These are phyloP conservation scores for Suhomyces sp. DNA, from an alignment of 805 yeast species.

Conservation along the genomic window DNA sequence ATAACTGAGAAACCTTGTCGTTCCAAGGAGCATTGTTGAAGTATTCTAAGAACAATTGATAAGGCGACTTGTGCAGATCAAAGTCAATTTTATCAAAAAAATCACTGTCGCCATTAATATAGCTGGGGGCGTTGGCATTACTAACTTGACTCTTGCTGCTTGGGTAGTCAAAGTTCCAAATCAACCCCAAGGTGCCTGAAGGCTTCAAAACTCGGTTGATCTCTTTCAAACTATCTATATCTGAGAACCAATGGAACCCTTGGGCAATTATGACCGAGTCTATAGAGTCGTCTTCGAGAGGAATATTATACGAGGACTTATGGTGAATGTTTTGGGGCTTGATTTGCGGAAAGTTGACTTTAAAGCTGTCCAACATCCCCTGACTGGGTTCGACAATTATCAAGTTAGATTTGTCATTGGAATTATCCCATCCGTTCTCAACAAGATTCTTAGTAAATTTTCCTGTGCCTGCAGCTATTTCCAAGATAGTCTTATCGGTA, in stretches of 20 bases:
- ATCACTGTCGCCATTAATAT: slow-evolving; percentile 5
- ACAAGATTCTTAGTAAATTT: slow-evolving; percentile 51
- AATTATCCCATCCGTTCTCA: slow-evolving; percentile 31
- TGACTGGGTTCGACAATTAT: slow-evolving; percentile 52
- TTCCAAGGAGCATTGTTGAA: slow-evolving; percentile 36
- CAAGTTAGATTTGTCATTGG: slow-evolving; percentile 18
- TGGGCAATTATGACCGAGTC: slow-evolving; percentile 57
- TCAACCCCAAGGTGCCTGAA: slow-evolving; percentile 48
- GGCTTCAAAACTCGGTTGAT: slow-evolving; percentile 48
- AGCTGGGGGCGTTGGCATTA: not conserved
- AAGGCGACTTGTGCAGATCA: slow-evolving; percentile 1
- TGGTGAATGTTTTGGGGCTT: slow-evolving; percentile 15
- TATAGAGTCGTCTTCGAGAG: slow-evolving; percentile 39
- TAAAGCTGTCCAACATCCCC: slow-evolving; percentile 54
- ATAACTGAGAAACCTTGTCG: slow-evolving; percentile 26
- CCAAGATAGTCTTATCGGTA: slow-evolving; percentile 34
- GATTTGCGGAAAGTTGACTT: slow-evolving; percentile 44
- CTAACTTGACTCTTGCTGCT: slow-evolving; percentile 7
- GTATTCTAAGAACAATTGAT: slow-evolving; percentile 11
- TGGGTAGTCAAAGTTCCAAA: slow-evolving; percentile 56
- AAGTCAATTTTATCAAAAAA: slow-evolving; percentile 4
- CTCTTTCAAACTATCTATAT: slow-evolving; percentile 45
- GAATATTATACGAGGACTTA: slow-evolving; percentile 48
- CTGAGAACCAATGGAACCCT: slow-evolving; percentile 69
- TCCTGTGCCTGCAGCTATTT: slow-evolving; percentile 64